Base-by-base conservation (phyloP, 2,329 filamentous ascomycete species). In the Coccinonectria pachysandricola region DNA sequence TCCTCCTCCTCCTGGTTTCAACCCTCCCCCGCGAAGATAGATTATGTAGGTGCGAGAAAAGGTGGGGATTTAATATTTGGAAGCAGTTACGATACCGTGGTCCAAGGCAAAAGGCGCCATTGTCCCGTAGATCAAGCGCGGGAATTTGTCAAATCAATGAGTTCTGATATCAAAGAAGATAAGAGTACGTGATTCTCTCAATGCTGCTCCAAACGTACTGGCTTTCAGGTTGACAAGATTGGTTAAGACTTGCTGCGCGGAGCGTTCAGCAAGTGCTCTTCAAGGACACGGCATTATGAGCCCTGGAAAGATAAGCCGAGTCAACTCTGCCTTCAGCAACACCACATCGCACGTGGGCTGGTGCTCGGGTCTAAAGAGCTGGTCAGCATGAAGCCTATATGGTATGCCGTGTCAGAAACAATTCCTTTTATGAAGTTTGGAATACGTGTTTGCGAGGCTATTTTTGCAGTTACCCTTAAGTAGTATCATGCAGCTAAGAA, bases 1-100 rank as follows among this genome's bases (percentile, higher is more conserved):
- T 41, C 71, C 71, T 34, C 58, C 58, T 17, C 71, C 76, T 25
- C 78, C 79, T 33, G 81, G 82, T 37, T 88, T 88, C 60, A 79
- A 85, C 58, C 76, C 75, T 35, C 76, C 80, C 32, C 75, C 76
- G 28, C 65, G 71, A 55, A 60, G 68, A 62, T 75, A 62, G 41
- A 34, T 40, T 43, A 42, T 42, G 34, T 39, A 46, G 40, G 35
- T 26, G 32, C 35, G 10, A 44, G 35, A 39, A 36, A 33, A 40
- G 37, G 36, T 37, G 32, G 32, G 35, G 36, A 40, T 29, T 36
- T 31, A 32, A 40, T 40, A 31, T 35, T 43, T 35, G 28, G 32
- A 34, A 45, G 29, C 39, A 35, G 29, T 32, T 38, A 36, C 42
- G 40, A 46, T 40, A 41, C 35, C 34, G 35, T 39, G 34, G 28